phyloP scores from a whole-genome alignment of 2,329 filamentous ascomycete species.

The Trichoderma cornu-damae region DNA sequence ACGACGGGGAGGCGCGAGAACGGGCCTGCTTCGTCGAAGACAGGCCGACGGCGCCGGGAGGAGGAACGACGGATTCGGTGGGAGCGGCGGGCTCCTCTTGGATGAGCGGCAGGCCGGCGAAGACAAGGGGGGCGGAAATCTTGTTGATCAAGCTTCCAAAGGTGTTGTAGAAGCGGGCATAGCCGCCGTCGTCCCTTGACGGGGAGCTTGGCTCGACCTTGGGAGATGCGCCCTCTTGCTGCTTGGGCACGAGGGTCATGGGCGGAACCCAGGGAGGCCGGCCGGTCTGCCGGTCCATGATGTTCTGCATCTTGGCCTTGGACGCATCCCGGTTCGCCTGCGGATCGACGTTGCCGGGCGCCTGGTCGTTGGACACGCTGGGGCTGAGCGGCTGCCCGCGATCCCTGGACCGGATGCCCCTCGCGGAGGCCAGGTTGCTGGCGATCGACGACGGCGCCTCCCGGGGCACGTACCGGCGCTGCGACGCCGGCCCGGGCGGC shows the following conservation, averaged over 20 bases:
- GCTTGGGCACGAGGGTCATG: conserved; percentile 24
- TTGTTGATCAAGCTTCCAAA: conserved; percentile 86
- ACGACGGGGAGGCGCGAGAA: conserved; percentile 16
- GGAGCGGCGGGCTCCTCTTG: conserved; percentile 41
- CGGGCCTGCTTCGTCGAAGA: conserved; percentile 36
- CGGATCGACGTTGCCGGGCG: conserved; percentile 63
- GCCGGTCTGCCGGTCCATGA: conserved; percentile 48
- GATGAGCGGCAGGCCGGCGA: conserved; percentile 80
- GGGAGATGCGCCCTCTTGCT: conserved; percentile 26
- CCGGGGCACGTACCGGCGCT: conserved; percentile 53
- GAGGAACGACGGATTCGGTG: conserved; percentile 30
- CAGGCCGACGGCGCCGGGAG: conserved; percentile 28
- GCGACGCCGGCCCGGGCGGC: conserved; percentile 34
- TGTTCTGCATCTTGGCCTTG: conserved; percentile 50
- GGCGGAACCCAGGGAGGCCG: conserved; percentile 53
- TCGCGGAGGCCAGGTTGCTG: conserved; percentile 78
- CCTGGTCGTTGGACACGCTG: conserved; percentile 67
- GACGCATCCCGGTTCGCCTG: conserved; percentile 48
- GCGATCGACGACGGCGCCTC: conserved; percentile 79
- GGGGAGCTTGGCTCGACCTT: conserved; percentile 25
- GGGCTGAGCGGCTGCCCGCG: conserved; percentile 65
- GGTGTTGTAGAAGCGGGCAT: conserved; percentile 84
- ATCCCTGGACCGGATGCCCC: conserved; percentile 66
- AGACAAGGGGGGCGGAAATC: conserved; percentile 84
- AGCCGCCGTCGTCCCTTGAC: conserved; percentile 64